Base-by-base conservation (phyloP, 2,329 filamentous ascomycete genomes). In the Cladosporium sp. region DNA sequence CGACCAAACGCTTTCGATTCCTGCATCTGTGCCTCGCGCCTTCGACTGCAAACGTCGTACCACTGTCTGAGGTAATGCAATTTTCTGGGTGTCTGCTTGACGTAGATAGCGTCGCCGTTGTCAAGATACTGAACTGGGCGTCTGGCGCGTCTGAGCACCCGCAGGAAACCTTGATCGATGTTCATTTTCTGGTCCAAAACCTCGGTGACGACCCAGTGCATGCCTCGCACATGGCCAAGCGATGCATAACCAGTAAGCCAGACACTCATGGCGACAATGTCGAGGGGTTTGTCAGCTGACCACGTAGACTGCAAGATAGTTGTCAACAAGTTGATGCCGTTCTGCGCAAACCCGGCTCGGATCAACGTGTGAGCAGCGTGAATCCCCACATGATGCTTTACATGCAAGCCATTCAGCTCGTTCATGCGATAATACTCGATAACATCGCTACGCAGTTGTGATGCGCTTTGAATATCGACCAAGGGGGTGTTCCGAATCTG, bases 201-300 rank as follows among this genome's bases (percentile, higher is more conserved):
- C 24, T 67, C 71, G 0, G 68, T 38, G 21, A 78, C 63, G 3
- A 71, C 69, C 74, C 73, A 76, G 38, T 69, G 38, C 38, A 76
- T 68, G 38, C 76, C 76, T 2, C 32, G 15, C 30, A 67, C 21
- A 47, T 70, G 60, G 26, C 47, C 49, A 11, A 73, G 34, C 11
- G 66, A 67, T 24, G 65, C 67, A 65, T 75, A 77, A 36, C 71
- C 76, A 57, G 74, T 68, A 18, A 78, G 51, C 47, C 72, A 74
- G 18, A 78, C 72, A 2, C 72, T 73, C 71, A 78, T 73, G 36
- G 72, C 71, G 10, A 68, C 71, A 52, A 76, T 74, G 59, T 75
- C 71, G 24, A 77, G 64, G 1, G 71, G 69, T 11, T 65, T 62
- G 28, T 70, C 32, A 1, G 65, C 21, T 14, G 68, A 67, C 70